phyloP scores from a whole-genome alignment of 2,329 filamentous ascomycete species.

The Monascus ruber region DNA sequence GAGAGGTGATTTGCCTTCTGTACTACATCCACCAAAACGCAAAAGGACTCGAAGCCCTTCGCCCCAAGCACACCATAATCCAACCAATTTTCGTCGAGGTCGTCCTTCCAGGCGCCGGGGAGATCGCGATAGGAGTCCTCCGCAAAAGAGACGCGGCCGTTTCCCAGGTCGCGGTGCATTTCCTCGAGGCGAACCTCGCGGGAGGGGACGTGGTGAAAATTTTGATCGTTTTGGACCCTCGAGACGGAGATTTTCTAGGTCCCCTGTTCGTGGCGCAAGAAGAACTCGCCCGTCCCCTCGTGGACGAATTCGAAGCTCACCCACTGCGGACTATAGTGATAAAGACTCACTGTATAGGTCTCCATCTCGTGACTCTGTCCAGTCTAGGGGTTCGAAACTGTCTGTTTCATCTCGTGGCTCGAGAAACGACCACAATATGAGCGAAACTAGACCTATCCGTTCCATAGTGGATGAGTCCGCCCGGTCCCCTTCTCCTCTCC shows the following conservation, averaged over 20 bases:
- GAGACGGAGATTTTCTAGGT: constrained; percentile 18
- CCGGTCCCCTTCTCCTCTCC: constrained; percentile 24
- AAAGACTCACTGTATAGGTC: constrained; percentile 20
- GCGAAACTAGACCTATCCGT: constrained; percentile 17
- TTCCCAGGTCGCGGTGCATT: constrained; percentile 21
- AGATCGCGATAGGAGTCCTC: constrained; percentile 27
- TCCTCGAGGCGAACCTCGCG: constrained; percentile 22
- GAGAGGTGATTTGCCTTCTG: constrained; percentile 20
- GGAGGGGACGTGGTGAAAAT: constrained; percentile 20
- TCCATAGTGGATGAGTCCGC: constrained; percentile 15
- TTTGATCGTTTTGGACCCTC: constrained; percentile 5
- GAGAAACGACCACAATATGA: constrained; percentile 14
- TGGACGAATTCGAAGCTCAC: constrained; percentile 17
- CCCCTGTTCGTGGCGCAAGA: constrained; percentile 18
- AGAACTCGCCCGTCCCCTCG: constrained; percentile 15
- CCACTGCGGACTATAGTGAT: constrained; percentile 14
- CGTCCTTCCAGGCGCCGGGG: constrained; percentile 19
- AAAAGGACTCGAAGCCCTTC: constrained; percentile 33
- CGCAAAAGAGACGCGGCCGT: constrained; percentile 24
- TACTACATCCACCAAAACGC: constrained; percentile 23
- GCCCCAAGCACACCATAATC: constrained; percentile 18
- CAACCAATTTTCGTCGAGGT: constrained; percentile 9
- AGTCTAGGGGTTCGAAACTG: constrained; percentile 21
- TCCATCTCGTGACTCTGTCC: constrained; percentile 22
- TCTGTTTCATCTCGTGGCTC: constrained; percentile 15